Conservation (phyloP, 2,329 filamentous ascomycete species). For the Calycina herbarum region DNA sequence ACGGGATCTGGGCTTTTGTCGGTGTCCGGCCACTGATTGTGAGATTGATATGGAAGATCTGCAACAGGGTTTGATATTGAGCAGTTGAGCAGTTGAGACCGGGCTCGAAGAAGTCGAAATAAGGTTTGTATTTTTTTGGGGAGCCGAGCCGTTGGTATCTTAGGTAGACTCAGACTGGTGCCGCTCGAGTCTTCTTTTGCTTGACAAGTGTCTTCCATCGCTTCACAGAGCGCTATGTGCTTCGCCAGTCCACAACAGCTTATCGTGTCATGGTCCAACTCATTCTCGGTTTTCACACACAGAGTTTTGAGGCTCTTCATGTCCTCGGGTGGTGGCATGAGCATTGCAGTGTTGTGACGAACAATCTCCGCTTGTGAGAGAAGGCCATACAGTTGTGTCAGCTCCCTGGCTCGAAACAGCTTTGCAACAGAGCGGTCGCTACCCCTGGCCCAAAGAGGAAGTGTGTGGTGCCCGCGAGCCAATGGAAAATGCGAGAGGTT, state of each 20-base stretch:
- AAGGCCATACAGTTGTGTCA: neutral
- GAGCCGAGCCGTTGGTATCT: neutral
- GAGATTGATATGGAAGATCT: neutral
- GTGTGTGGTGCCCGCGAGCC: neutral
- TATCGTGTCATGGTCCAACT: neutral
- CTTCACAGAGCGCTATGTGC: too few species aligned
- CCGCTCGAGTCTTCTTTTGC: too few species aligned
- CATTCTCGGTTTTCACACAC: neutral
- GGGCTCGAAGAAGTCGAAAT: neutral
- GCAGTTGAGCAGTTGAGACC: neutral
- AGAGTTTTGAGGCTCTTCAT: neutral
- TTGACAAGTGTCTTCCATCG: too few species aligned
- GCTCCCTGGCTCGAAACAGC: neutral
- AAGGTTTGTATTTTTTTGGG: neutral
- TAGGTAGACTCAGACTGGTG: neutral
- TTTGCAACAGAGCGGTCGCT: neutral
- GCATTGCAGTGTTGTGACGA: neutral
- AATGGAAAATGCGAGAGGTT: neutral
- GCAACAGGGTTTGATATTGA: neutral
- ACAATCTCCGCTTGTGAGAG: neutral
- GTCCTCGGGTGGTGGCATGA: neutral
- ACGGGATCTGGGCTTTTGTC: neutral
- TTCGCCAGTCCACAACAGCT: neutral
- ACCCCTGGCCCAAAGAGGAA: constrained; percentile 3
- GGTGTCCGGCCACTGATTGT: neutral